A percentile compares a stretch with the other conserved stretches of the same genome.
phyloP scores from a whole-genome alignment of 495 filamentous ascomycete genomes.

The Aspergillus wentii region DNA sequence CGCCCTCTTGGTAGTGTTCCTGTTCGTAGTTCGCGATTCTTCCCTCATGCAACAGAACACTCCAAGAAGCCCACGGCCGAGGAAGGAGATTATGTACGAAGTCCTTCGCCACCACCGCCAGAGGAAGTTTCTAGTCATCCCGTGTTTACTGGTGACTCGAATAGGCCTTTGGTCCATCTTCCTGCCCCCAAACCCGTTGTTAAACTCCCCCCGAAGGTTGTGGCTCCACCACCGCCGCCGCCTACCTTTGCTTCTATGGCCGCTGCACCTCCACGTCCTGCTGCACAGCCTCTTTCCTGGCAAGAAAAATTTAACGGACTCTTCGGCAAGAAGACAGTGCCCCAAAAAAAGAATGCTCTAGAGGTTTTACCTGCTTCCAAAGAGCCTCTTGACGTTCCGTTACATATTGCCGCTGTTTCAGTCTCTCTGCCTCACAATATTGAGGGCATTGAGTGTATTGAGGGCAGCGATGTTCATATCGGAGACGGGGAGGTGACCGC shows the following conservation, averaged over 20 bases:
- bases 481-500: slow-evolving; percentile 44
- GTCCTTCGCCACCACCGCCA: slow-evolving; percentile 66
- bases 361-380: slow-evolving; percentile 56
- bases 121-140: slow-evolving; percentile 63
- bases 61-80: slow-evolving; percentile 32
- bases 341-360: slow-evolving; percentile 48
- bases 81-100: slow-evolving; percentile 26
- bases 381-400: slow-evolving; percentile 52
- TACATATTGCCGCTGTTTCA: slow-evolving; percentile 46
- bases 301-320: slow-evolving; percentile 72
- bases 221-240: slow-evolving; percentile 37
- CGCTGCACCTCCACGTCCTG: slow-evolving; percentile 34
- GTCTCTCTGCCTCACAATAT: slow-evolving; percentile 50
- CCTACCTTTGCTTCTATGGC: slow-evolving; percentile 54
- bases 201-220: slow-evolving; percentile 57
- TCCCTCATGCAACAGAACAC: slow-evolving; percentile 49
- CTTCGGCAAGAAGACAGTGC: slow-evolving; percentile 54
- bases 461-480: slow-evolving; percentile 10
- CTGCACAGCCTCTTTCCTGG: slow-evolving; percentile 48
- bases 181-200: slow-evolving; percentile 66
- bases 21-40: slow-evolving; percentile 62
- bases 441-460: background rate
- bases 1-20: slow-evolving; percentile 33
- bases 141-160: slow-evolving; percentile 60
- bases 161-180: slow-evolving; percentile 62